Conservation (phyloP, 2,329 filamentous ascomycete genomes). For the Pleomassaria siparia region DNA sequence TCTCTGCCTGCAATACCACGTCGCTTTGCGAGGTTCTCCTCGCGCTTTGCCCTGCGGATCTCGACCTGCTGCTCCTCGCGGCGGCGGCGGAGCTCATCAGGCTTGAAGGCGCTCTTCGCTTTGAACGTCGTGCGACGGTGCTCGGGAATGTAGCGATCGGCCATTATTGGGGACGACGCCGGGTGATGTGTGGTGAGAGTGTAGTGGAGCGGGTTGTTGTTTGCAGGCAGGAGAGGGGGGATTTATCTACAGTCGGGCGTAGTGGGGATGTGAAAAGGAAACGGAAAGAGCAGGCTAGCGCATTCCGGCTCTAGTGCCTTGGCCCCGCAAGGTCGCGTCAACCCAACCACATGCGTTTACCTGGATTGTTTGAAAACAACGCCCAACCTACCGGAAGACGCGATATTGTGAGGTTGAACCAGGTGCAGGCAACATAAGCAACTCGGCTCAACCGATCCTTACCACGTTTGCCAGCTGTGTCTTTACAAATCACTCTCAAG, state of each 20-base stretch:
- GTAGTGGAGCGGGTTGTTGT: slow-evolving; percentile 19
- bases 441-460: no score
- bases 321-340: slow-evolving; percentile 1
- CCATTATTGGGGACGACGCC: slow-evolving; percentile 64
- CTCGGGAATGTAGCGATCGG: slow-evolving; percentile 98
- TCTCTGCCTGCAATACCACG: slow-evolving; percentile 82
- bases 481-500: neutral
- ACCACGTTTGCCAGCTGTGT: neutral
- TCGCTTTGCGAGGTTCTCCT: slow-evolving; percentile 98
- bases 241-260: slow-evolving; percentile 33
- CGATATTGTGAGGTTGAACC: no score
- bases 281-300: slow-evolving; percentile 28
- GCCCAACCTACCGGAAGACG: no score
- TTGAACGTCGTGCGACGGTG: slow-evolving; percentile 99
- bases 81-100: slow-evolving; percentile 95
- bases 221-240: slow-evolving; percentile 37
- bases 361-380: no score
- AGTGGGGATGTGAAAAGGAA: slow-evolving; percentile 41
- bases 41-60: slow-evolving; percentile 97
- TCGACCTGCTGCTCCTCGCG: slow-evolving; percentile 99
- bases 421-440: no score
- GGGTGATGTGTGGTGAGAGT: slow-evolving; percentile 18
- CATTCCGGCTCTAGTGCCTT: slow-evolving; percentile 8
- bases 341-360: slow-evolving; percentile 4
- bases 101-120: slow-evolving; percentile 99